Percentiles rank a stretch among this genome's conserved stretches.
phyloP scores from a whole-genome alignment of 306 rosid genomes.

The Phaseolus lunatus region DNA sequence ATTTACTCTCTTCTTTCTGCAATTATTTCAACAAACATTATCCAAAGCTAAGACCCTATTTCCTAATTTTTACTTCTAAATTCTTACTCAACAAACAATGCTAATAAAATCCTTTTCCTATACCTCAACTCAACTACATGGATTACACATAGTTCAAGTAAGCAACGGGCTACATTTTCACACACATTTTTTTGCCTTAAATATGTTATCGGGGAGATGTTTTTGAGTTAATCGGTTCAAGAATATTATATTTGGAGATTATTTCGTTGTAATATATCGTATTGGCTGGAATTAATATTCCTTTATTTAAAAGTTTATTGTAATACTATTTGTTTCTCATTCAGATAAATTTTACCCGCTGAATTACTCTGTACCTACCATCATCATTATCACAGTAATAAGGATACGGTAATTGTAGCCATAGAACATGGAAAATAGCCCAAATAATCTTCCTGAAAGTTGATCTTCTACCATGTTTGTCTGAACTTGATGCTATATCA shows the following conservation, averaged over 20 bases:
- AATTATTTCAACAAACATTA: not conserved
- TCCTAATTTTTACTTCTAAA: not conserved
- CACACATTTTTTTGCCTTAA: not conserved
- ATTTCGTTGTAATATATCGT: no score
- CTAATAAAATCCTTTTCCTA: not conserved
- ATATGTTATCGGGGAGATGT: no score
- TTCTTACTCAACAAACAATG: not conserved
- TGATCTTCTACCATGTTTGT: constrained; percentile 10
- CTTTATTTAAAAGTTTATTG: no score
- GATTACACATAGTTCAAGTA: not conserved
- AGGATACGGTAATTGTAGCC: not conserved
- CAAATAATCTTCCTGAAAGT: not conserved
- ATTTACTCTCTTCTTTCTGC: not conserved
- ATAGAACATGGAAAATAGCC: not conserved
- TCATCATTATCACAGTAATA: not conserved
- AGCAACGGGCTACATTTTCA: not conserved
- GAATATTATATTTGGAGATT: no score
- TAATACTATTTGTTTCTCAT: no score
- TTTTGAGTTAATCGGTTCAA: no score
- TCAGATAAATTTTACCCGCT: not conserved
- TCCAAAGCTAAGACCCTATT: not conserved
- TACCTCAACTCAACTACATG: not conserved
- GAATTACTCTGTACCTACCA: not conserved
- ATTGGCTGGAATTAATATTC: no score
- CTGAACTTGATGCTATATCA: constrained; percentile 15